phyloP scores from a whole-genome alignment of 257 asterid species.

The Solanum bukasovii region DNA sequence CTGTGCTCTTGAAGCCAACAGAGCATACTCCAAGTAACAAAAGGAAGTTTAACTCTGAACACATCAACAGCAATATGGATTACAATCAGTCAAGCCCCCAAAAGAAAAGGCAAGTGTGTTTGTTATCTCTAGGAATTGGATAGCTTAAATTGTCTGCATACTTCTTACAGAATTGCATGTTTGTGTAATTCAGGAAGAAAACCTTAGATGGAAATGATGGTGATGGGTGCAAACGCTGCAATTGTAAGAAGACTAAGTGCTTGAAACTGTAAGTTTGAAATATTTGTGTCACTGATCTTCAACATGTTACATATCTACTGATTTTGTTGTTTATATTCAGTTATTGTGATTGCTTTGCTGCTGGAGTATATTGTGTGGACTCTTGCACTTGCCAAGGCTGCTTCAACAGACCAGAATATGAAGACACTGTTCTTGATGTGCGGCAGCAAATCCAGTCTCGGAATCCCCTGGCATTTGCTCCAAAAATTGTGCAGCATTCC shows the following conservation, averaged over 20 bases:
- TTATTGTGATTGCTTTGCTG: conserved; percentile 84
- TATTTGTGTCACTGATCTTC: conserved; percentile 1
- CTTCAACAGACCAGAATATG: conserved; percentile 55
- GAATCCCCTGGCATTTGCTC: conserved; percentile 70
- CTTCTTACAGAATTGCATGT: neutral
- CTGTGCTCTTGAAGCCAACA: conserved; percentile 20
- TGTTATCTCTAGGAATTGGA: neutral
- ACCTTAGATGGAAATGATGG: conserved; percentile 24
- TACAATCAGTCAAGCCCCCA: conserved; percentile 31
- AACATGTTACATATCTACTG: neutral
- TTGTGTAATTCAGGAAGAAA: conserved; percentile 36
- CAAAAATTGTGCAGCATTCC: conserved; percentile 37
- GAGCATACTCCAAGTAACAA: conserved; percentile 22
- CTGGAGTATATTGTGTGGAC: conserved; percentile 58
- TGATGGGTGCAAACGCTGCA: conserved; percentile 63
- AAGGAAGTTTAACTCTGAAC: conserved; percentile 21
- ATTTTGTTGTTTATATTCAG: conserved; percentile 30
- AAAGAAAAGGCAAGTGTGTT: conserved; percentile 49
- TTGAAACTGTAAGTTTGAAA: conserved; percentile 59
- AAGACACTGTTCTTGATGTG: conserved; percentile 44
- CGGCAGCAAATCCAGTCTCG: conserved; percentile 51
- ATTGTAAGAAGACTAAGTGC: conserved; percentile 71
- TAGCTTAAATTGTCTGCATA: neutral
- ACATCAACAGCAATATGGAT: conserved; percentile 18
- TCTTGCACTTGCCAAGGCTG: conserved; percentile 74